A percentile compares a stretch with the other conserved stretches of the same genome.
Conservation (phyloP, 371 early-diverging fungal genomes). For the Synchytrium microbalum region DNA sequence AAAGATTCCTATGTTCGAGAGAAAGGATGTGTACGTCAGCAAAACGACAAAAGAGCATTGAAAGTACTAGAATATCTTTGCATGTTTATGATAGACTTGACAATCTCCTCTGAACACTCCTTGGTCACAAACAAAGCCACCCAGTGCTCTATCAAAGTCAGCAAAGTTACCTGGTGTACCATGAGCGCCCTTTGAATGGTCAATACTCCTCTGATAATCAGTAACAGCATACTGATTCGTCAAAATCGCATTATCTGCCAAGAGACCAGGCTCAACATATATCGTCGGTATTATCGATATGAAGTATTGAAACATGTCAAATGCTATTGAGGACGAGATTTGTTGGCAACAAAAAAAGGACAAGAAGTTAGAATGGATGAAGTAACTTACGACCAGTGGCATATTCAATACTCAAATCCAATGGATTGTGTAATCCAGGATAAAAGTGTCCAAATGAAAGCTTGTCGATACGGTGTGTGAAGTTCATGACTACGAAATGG, state of each 20-base stretch:
- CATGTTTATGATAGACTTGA: no score
- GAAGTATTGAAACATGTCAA: conserved; percentile 75
- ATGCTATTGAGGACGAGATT: conserved; percentile 30
- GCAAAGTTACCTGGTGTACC: conserved; percentile 29
- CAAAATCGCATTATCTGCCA: conserved; percentile 39
- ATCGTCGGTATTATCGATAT: conserved; percentile 77
- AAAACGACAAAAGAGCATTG: no score
- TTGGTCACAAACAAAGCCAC: conserved; percentile 8
- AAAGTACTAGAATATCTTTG: no score
- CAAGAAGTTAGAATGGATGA: no score
- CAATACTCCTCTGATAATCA: conserved; percentile 41
- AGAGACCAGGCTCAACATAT: conserved; percentile 45
- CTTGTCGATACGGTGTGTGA: conserved; percentile 86
- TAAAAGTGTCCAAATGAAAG: conserved; percentile 82
- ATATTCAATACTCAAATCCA: conserved; percentile 69
- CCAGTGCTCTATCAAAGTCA: no score
- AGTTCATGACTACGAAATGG: conserved; percentile 71
- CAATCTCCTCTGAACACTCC: no score
- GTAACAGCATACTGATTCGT: conserved; percentile 93
- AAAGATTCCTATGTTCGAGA: conserved; percentile 61
- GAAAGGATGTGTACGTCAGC: no score
- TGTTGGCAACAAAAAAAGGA: background rate
- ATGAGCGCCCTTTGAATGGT: conserved; percentile 33
- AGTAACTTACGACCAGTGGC: conserved; percentile 44
- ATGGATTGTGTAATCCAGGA: conserved; percentile 76